Base-by-base conservation (phyloP, 2,329 filamentous ascomycete genomes). In the Fonsecaea pugnacius region DNA sequence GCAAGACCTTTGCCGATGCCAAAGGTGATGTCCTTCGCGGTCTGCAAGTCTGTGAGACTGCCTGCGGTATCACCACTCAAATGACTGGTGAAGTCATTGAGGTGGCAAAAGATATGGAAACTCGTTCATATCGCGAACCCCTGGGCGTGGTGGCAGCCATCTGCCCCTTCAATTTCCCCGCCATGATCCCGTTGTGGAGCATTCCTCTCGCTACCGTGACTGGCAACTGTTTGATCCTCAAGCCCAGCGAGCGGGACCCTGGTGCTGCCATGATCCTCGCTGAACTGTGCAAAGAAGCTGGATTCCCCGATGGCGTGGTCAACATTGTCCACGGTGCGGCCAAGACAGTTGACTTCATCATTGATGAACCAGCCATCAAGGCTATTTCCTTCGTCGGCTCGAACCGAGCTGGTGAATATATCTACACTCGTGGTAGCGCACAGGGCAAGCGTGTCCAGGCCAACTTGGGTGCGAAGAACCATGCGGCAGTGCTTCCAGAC, bases 51-150 rank as follows among this genome's bases (percentile, higher is more conserved):
- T 86, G 86, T 6, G 87, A 89, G 78, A 88, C 85, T 5, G 85
- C 86, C 35, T 89, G 87, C 71, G 87, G 86, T 52, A 89, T 89
- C 73, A 87, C 87, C 1, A 87, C 85, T 1, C 87, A 89, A 75
- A 78, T 89, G 73, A 84, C 84, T 8, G 87, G 87, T 38, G 86
- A 89, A 75, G 84, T 89, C n/a, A 78, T 89, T 36, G 86, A 89
- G 76, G 87, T 89, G n/a, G 82, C 84, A 38, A 88, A 89, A 79
- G 87, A 89, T 71, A 89, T 89, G 87, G 87, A 89, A 78, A 89
- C 87, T 6, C 78, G 87, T 67, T 87, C 82, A 68, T 89, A 89
- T 77, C 81, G 84, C 56, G 87, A 89, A 75, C 87, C 87, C 59
- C 75, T 89, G 69, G 87, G 87, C 69, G 83, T 89, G 51, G 84